These are phyloP conservation scores for Thielaviopsis ethacetica DNA, from an alignment of 2,329 filamentous ascomycete species.

Conservation along the genomic window DNA sequence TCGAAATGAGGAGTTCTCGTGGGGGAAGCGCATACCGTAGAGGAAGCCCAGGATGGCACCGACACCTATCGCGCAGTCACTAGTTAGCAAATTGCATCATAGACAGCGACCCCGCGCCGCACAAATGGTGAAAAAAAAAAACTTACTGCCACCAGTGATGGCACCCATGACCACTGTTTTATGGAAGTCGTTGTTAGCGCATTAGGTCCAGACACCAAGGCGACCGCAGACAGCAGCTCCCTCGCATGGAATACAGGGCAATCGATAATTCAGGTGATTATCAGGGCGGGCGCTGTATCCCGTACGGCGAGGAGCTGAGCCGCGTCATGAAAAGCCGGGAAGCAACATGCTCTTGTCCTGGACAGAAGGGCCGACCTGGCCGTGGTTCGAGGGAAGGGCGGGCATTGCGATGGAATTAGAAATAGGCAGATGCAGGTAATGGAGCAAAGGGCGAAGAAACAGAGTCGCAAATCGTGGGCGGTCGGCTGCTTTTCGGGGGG, in stretches of 20 bases:
- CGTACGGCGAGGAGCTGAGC: background rate
- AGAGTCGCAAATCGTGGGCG: background rate
- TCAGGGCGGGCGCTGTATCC: background rate
- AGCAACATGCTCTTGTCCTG: constrained; percentile 32
- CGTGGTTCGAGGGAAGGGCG: constrained; percentile 24
- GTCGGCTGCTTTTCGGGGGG: no score
- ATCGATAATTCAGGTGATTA: background rate
- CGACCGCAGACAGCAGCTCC: background rate
- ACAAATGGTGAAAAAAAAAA: background rate
- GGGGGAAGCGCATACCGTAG: constrained; percentile 47
- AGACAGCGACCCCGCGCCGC: background rate
- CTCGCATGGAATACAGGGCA: background rate
- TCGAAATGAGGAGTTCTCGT: background rate
- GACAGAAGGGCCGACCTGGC: constrained; percentile 18
- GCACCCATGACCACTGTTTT: constrained; percentile 88
- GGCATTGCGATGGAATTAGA: constrained; percentile 19
- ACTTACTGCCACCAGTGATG: constrained; percentile 95
- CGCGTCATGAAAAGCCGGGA: background rate
- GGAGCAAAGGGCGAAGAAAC: background rate
- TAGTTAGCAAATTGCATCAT: background rate
- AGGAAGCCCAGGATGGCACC: constrained; percentile 96
- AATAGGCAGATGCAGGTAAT: background rate
- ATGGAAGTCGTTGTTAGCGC: background rate
- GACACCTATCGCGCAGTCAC: constrained; percentile 45
- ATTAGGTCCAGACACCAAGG: background rate